These are phyloP conservation scores for Fusarium piperis DNA, from an alignment of 2,329 filamentous ascomycete genomes.

Conservation along the genomic window DNA sequence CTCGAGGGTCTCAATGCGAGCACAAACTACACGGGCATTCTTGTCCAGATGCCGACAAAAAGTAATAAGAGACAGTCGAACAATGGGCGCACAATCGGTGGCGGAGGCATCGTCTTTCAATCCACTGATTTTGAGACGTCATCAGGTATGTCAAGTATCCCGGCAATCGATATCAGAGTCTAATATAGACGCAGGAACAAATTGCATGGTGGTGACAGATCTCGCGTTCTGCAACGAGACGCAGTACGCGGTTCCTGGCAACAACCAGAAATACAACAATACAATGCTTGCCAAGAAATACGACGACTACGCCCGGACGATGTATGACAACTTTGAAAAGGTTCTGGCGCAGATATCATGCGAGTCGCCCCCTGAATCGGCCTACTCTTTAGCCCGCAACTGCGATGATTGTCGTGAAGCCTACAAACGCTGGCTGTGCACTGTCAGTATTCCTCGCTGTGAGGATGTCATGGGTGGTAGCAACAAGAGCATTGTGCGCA, in stretches of 20 bases:
- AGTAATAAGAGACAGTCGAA: constrained; percentile 53
- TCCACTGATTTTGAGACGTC: constrained; percentile 82
- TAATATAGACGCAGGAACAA: constrained; percentile 64
- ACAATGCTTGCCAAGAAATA: constrained; percentile 76
- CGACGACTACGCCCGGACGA: constrained; percentile 74
- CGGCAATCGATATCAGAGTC: background rate
- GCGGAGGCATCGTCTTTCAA: constrained; percentile 80
- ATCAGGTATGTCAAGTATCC: constrained; percentile 64
- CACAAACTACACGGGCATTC: constrained; percentile 76
- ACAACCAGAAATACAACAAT: constrained; percentile 70
- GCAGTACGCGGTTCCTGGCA: constrained; percentile 90
- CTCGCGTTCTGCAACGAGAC: constrained; percentile 90
- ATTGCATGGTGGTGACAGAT: constrained; percentile 87
- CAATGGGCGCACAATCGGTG: constrained; percentile 61
- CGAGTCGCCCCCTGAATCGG: constrained; percentile 75
- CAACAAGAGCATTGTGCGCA: constrained; percentile 64
- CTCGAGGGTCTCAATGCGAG: constrained; percentile 78
- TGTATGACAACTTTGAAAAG: constrained; percentile 82
- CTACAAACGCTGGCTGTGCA: constrained; percentile 96
- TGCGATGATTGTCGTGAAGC: constrained; percentile 81
- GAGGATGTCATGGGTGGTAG: constrained; percentile 76
- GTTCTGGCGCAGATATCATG: constrained; percentile 87
- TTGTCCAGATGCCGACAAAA: constrained; percentile 68
- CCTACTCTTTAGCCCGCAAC: constrained; percentile 81
- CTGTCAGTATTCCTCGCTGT: constrained; percentile 91